Conservation (phyloP, 306 rosid genomes). For the Geum urbanum region DNA sequence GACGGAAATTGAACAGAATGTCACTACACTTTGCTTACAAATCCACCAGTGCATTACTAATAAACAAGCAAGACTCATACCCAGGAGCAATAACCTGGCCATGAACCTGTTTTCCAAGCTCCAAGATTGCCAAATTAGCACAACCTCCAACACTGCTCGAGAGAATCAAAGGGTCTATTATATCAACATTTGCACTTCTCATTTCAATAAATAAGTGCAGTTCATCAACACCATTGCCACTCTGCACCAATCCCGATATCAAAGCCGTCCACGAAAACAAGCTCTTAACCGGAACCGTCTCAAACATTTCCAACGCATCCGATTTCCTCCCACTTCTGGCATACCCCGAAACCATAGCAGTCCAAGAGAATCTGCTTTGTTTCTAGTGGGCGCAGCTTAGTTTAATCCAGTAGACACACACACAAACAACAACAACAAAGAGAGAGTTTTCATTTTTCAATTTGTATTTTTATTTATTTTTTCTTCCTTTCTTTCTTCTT, state of each 20-base stretch:
- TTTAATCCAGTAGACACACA: slow-evolving; percentile 32
- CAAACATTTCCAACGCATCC: slow-evolving; percentile 56
- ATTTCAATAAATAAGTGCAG: slow-evolving; percentile 56
- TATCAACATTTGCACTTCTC: slow-evolving; percentile 53
- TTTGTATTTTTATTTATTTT: background rate
- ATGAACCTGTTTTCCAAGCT: slow-evolving; percentile 81
- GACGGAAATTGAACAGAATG: no score
- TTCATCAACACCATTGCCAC: slow-evolving; percentile 60
- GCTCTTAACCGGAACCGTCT: slow-evolving; percentile 37
- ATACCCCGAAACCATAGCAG: slow-evolving; percentile 72
- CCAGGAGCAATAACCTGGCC: slow-evolving; percentile 56
- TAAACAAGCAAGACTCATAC: slow-evolving; percentile 66
- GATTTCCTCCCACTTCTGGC: slow-evolving; percentile 60
- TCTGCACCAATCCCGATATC: slow-evolving; percentile 84
- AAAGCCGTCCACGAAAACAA: slow-evolving; percentile 82
- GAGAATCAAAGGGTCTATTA: slow-evolving; percentile 70
- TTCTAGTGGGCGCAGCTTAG: slow-evolving; percentile 31
- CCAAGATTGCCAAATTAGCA: slow-evolving; percentile 64
- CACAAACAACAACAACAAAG: background rate
- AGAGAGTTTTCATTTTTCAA: slow-evolving; percentile 10
- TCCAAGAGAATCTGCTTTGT: slow-evolving; percentile 62
- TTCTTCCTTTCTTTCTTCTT: no score
- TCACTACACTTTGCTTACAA: slow-evolving; percentile 93
- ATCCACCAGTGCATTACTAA: slow-evolving; percentile 77
- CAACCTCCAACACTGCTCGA: slow-evolving; percentile 78